Base-by-base conservation (phyloP, 1,139 yeast genomes). In the Candida smagusa region DNA sequence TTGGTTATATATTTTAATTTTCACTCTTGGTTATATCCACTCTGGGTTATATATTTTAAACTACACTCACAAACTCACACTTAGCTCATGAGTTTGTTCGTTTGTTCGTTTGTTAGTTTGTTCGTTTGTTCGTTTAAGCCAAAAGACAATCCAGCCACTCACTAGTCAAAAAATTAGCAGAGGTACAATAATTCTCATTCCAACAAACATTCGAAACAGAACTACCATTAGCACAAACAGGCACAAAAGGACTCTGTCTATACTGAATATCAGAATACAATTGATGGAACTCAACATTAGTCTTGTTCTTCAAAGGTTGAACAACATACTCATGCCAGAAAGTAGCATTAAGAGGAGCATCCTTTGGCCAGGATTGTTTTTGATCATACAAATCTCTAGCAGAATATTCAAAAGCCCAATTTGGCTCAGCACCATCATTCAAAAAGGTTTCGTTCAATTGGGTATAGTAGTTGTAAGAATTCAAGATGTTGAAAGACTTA, bases 401-500 rank as follows among this genome's bases (percentile, higher is more conserved):
- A 36, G 74, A 67, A 50, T 79, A 79, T 46, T 76, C 82, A 39
- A 66, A 72, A 41, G 59, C 55, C 83, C 84, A 79, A 11, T 49
- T 53, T 12, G 83, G 82, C 47, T 76, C 83, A 7, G 53, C 60
- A 27, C 75, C 76, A 11, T 66, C 68, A 40, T 68, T 66, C 39
- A 56, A 52, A 52, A 71, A 75, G 6, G 83, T 77, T 32, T 69
- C 73, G 50, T 78, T 77, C 48, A 79, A 63, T 40, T 62, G 59
- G 22, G 79, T 65, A 58, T 68, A 81, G 58, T 69, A 80, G 51
- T 80, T 81, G 61, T 59, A 68, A 4, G 82, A 68, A 50, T 83
- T 77, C 68, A 80, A 67, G 42, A 83, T 66, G 43, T 75, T 75
- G 63, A 80, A 81, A 4, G 86, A 74, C 46, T 74, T 63, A 19